Percentiles rank a stretch among this genome's conserved stretches.
Evolutionary conservation across 768 basidiomycete genomes (phyloP).

Genomic region (Trametes elegans): DNA sequence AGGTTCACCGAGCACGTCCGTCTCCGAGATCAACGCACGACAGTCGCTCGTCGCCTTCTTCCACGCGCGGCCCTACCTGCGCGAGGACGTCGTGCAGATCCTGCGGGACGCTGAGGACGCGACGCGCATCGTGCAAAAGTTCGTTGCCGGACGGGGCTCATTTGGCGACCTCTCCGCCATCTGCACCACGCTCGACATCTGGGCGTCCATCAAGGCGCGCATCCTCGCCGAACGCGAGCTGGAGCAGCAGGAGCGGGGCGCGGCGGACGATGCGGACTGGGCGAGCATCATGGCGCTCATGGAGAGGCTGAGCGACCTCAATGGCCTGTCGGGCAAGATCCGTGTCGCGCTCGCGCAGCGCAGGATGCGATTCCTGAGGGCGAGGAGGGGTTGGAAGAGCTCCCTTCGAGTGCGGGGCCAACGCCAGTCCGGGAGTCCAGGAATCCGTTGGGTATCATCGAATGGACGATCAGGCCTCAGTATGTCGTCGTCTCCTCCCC

Average conservation of each 20-base stretch:
- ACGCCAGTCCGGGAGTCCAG: slow-evolving; percentile 25
- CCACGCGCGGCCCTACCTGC: slow-evolving; percentile 55
- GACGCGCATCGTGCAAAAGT: slow-evolving; percentile 73
- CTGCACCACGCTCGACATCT: slow-evolving; percentile 57
- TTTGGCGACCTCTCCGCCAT: slow-evolving; percentile 64
- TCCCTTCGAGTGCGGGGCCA: slow-evolving; percentile 9
- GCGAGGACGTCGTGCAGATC: slow-evolving; percentile 55
- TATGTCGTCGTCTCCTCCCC: slow-evolving; percentile 29
- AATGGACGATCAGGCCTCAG: slow-evolving; percentile 68
- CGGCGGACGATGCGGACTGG: slow-evolving; percentile 46
- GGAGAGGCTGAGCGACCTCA: slow-evolving; percentile 49
- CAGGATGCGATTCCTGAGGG: background rate
- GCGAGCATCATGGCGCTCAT: slow-evolving; percentile 51
- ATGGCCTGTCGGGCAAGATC: slow-evolving; percentile 56
- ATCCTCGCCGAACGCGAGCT: slow-evolving; percentile 56
- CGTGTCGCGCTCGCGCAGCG: slow-evolving; percentile 24
- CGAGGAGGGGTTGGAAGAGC: background rate
- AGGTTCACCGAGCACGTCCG: slow-evolving; percentile 85
- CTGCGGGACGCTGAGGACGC: slow-evolving; percentile 66
- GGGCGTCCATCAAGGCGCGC: slow-evolving; percentile 51
- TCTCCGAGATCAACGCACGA: slow-evolving; percentile 65
- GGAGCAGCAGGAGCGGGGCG: slow-evolving; percentile 37
- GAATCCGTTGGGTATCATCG: slow-evolving; percentile 30
- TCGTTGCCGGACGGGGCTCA: slow-evolving; percentile 67
- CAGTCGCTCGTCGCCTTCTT: slow-evolving; percentile 81